phyloP scores from a whole-genome alignment of 768 basidiomycete genomes.

The Boletus pseudopeckii region DNA sequence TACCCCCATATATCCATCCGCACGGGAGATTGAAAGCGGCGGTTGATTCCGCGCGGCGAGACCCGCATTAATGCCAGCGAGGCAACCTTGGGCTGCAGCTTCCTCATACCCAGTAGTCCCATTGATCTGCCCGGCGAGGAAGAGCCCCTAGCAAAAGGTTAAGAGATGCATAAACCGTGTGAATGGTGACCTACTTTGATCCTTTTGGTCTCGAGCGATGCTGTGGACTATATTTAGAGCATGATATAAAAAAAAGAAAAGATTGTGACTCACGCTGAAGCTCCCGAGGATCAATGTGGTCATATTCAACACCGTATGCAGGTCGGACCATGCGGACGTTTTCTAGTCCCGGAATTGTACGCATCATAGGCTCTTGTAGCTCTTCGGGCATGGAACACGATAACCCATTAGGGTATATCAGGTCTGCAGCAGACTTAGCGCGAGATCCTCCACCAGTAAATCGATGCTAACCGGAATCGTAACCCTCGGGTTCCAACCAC shows the following conservation, averaged over 20 bases:
- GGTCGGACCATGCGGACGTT: conserved; percentile 79
- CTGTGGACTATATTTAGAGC: conserved; percentile 33
- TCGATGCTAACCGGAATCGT: conserved; percentile 67
- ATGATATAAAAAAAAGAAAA: neutral
- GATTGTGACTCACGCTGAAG: conserved; percentile 52
- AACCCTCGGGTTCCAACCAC: conserved; percentile 93
- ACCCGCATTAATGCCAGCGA: conserved; percentile 89
- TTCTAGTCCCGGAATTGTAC: conserved; percentile 81
- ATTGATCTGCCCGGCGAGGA: conserved; percentile 89
- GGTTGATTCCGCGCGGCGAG: conserved; percentile 54
- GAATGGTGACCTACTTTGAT: conserved; percentile 48
- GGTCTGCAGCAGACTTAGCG: conserved; percentile 41
- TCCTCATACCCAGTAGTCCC: conserved; percentile 95
- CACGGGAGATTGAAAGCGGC: conserved; percentile 68
- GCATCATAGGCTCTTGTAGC: conserved; percentile 77
- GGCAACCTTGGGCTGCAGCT: conserved; percentile 84
- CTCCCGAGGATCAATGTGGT: conserved; percentile 84
- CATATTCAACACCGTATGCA: conserved; percentile 93
- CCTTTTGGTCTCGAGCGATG: conserved; percentile 81
- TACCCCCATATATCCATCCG: conserved; percentile 84
- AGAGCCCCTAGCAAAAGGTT: conserved; percentile 55
- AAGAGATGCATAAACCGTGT: neutral
- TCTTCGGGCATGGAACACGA: conserved; percentile 88
- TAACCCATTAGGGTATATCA: conserved; percentile 89
- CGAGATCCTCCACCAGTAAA: neutral